Evolutionary conservation across 345 rosid species (phyloP), one percentile per base, ranked within the genome.

Genomic region (Pistacia atlantica): DNA sequence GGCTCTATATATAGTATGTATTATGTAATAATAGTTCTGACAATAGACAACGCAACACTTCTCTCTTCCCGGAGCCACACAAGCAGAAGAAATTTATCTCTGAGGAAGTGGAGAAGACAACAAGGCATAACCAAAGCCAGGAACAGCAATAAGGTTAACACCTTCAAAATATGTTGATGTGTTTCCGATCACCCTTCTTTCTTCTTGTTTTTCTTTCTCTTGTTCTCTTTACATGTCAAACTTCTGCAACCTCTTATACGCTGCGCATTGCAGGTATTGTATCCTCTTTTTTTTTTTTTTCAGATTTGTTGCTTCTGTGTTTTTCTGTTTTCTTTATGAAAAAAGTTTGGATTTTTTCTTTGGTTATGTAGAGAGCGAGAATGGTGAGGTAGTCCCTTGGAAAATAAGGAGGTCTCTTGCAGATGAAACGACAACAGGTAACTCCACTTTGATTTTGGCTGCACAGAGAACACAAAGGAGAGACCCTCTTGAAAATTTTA

Each of bases 381-480:
- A 57, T 38, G 72, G 67, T 67, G 85, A 68, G 48, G 79, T 71
- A 74, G 78, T 69, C 67, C 78, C 78, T 79, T 76, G 81, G 97
- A 81, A 83, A 79, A 73, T 65, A 71, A 85, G 86, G 83, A 92
- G 98, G 84, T 80, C 71, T 57, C 90, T 91, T 74, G 92, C 81
- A 42, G 95, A 83, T 18, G 88, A 69, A 65, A 77, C 4, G 51
- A 77, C 4, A 54, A 75, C 58, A 51, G 75, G 17, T 18, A 89
- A 87, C 73, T 83, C 90, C 1, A 87, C 95, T 79, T 37, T 91
- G 60, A 82, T 92, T 77, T 88, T 95, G 79, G 98, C 97, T 79
- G 97, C 78, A n/a, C 33, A 79, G 46, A 91, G 91, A 77, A 95
- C 97, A 2, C 72, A 67, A 38, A 84, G 98, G 74, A 86, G 69